phyloP scores from a whole-genome alignment of 1,139 yeast species.

The Candida sp. region DNA sequence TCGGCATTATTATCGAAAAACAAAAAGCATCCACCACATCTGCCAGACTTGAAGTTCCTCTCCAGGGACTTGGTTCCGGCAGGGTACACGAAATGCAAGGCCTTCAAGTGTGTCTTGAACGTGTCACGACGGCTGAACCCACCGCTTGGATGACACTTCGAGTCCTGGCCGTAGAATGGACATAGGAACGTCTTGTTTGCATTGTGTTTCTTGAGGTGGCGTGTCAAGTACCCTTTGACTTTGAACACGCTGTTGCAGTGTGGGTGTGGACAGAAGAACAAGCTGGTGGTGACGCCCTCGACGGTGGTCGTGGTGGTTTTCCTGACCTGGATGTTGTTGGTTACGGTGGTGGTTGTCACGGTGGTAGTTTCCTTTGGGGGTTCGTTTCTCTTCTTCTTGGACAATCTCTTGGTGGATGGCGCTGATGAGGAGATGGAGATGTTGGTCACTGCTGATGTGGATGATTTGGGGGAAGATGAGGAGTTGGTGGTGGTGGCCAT shows the following conservation, averaged over 20 bases:
- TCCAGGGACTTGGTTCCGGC: constrained; percentile 56
- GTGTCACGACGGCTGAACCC: constrained; percentile 64
- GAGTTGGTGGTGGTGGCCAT: constrained; percentile 1
- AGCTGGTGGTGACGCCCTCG: constrained; percentile 14
- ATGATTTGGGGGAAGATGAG: constrained; percentile 5
- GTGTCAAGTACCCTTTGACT: constrained; percentile 60
- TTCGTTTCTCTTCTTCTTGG: constrained; percentile 1
- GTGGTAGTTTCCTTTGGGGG: constrained; percentile 4
- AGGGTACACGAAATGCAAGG: constrained; percentile 62
- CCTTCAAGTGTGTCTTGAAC: constrained; percentile 59
- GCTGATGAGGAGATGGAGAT: not conserved
- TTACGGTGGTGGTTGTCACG: constrained; percentile 15
- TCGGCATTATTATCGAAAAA: constrained; percentile 48
- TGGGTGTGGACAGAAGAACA: constrained; percentile 29
- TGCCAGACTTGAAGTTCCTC: constrained; percentile 47
- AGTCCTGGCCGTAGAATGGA: constrained; percentile 53
- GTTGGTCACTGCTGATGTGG: not conserved
- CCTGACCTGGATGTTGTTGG: constrained; percentile 17
- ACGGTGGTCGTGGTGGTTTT: constrained; percentile 15
- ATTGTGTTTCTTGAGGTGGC: constrained; percentile 59
- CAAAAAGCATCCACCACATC: constrained; percentile 62
- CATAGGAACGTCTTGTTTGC: constrained; percentile 55
- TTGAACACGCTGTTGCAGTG: constrained; percentile 53
- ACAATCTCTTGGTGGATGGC: constrained; percentile 1
- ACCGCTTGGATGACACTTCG: constrained; percentile 63